Conservation (phyloP, 2,329 filamentous ascomycete genomes). For the Trichothecium sympodiale region DNA sequence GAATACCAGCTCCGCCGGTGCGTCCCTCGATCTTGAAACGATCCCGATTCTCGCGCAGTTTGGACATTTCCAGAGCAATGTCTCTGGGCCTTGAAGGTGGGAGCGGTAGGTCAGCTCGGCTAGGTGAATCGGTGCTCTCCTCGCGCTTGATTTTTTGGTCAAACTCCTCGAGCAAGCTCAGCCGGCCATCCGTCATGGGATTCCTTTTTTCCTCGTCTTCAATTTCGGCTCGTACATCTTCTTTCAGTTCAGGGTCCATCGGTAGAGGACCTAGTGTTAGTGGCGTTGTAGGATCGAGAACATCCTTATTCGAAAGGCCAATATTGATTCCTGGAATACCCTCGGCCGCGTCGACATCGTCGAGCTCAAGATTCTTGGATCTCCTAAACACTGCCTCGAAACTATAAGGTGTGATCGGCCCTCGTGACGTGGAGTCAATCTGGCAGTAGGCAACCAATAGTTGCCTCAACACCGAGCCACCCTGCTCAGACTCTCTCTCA, state of each 20-base stretch:
- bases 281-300: conserved; percentile 42
- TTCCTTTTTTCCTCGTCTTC: conserved; percentile 73
- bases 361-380: conserved; percentile 49
- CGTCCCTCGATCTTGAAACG: conserved; percentile 79
- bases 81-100: conserved; percentile 83
- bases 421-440: conserved; percentile 46
- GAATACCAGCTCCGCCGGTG: conserved; percentile 72
- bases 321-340: conserved; percentile 53
- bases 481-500: conserved; percentile 73
- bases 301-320: conserved; percentile 49
- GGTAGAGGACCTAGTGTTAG: conserved; percentile 74
- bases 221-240: conserved; percentile 78
- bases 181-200: conserved; percentile 58
- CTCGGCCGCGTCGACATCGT: conserved; percentile 52
- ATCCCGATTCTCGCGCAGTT: conserved; percentile 85
- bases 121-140: conserved; percentile 74
- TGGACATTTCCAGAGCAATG: conserved; percentile 88
- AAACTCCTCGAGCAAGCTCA: conserved; percentile 75
- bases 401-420: conserved; percentile 53
- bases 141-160: conserved; percentile 83
- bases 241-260: conserved; percentile 70
- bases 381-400: conserved; percentile 49
- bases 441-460: conserved; percentile 55
- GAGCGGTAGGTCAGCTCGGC: conserved; percentile 67
- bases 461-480: conserved; percentile 66